Conservation (phyloP, 805 yeast genomes). For the Torulaspora quercuum region DNA sequence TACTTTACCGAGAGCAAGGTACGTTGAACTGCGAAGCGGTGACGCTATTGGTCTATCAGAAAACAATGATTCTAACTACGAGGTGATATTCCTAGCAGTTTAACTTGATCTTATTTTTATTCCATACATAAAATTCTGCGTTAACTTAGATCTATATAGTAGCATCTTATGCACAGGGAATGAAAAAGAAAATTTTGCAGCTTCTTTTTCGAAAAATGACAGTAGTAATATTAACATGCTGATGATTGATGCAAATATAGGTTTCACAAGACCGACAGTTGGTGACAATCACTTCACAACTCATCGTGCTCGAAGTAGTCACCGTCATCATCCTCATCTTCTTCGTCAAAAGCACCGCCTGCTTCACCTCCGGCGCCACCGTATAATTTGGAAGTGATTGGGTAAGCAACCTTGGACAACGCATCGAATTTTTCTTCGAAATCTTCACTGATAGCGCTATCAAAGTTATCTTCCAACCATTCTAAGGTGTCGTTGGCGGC, state of each 20-base stretch:
- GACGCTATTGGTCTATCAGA: conserved; percentile 44
- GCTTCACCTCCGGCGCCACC: conserved; percentile 52
- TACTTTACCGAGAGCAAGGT: conserved; percentile 40
- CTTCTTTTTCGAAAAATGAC: conserved; percentile 5
- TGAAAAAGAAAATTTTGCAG: too few relatives aligned
- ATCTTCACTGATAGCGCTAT: conserved; percentile 87
- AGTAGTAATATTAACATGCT: conserved; percentile 14
- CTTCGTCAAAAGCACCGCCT: conserved; percentile 44
- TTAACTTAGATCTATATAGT: too few relatives aligned
- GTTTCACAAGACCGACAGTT: too few relatives aligned
- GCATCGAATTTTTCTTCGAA: conserved; percentile 87
- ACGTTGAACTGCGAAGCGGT: conserved; percentile 41
- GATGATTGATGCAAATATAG: conserved; percentile 6
- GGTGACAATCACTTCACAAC: conserved; percentile 42
- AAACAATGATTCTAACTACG: conserved; percentile 32
- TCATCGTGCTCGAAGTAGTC: conserved; percentile 69
- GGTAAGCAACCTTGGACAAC: conserved; percentile 78
- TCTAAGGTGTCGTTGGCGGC: conserved; percentile 83
- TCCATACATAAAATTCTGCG: too few relatives aligned
- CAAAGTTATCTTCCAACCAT: conserved; percentile 84
- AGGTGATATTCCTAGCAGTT: conserved; percentile 24
- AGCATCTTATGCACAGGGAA: too few relatives aligned
- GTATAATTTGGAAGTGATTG: conserved; percentile 86
- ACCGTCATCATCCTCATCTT: conserved; percentile 53
- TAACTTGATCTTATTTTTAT: conserved; percentile 8